Conservation (phyloP, 1,139 yeast species). For the Meyerozyma guilliermondii region DNA sequence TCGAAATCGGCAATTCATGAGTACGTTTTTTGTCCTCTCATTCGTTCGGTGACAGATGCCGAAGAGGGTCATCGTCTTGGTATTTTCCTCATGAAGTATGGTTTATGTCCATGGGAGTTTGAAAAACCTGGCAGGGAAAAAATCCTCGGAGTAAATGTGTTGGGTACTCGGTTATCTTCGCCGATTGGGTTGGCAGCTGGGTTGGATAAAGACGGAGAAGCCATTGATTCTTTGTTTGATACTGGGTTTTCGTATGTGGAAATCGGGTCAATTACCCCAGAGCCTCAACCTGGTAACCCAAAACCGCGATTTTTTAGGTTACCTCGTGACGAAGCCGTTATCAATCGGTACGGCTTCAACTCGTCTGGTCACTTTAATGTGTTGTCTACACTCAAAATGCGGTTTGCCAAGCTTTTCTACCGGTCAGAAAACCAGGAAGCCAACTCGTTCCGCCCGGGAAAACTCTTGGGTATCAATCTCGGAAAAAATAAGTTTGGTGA, state of each 20-base stretch:
- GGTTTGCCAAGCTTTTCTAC: conserved; percentile 44
- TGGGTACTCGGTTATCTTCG: conserved; percentile 57
- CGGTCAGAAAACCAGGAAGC: conserved; percentile 27
- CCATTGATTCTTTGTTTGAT: conserved; percentile 75
- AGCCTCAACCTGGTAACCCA: conserved; percentile 92
- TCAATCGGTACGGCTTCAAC: conserved; percentile 92
- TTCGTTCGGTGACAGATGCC: conserved; percentile 70
- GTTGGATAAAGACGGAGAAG: conserved; percentile 89
- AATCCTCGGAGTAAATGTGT: conserved; percentile 53
- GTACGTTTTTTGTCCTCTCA: conserved; percentile 69
- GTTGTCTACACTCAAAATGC: conserved; percentile 54
- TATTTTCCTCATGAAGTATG: conserved; percentile 61
- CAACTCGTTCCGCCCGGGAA: conserved; percentile 59
- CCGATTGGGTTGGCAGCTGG: conserved; percentile 97
- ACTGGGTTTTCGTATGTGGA: conserved; percentile 88
- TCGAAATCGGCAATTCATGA: conserved; percentile 83
- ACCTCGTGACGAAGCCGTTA: conserved; percentile 81
- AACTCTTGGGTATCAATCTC: conserved; percentile 73
- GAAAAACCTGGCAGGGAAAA: conserved; percentile 40
- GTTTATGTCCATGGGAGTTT: conserved; percentile 61
- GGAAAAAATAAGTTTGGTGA: conserved; percentile 93
- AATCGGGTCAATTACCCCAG: conserved; percentile 89
- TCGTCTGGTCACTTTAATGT: conserved; percentile 83
- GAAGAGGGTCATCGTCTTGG: conserved; percentile 84
- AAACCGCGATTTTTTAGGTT: conserved; percentile 84